Base-by-base conservation (phyloP, 78 protist species). In the Dictyostelium brefeldianum region DNA sequence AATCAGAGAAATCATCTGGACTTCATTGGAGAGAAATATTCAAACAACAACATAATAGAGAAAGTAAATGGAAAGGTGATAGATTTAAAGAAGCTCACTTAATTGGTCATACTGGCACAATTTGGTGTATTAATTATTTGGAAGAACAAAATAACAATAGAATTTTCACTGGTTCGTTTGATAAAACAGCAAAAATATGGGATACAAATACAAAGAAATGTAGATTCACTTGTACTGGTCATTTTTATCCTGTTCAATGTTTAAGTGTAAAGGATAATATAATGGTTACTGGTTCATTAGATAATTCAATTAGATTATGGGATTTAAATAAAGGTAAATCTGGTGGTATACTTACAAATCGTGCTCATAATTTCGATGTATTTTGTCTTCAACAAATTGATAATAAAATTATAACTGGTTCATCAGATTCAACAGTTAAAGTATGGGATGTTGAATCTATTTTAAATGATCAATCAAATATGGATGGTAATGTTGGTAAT, bases 311-410 rank as follows among this genome's bases (percentile, higher is more conserved):
- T 53, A 53, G 92, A 20, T 47, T 85, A 14, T 85, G 92, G 92
- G 69, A 85, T 62, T 51, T 71, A 14, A 64, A 59, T 14, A 36
- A 85, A 43, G 47, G 53, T 15, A 15, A 43, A 25, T 75, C 82
- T 27, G n/a, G 74, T 10, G 78, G 92, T 48, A 74, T 84, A 0
- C 50, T 85, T 0, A 56, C 92, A 5, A 74, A 43, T 36, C 54
- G 50, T 15, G 92, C 92, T 31, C 92, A 85, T 29, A 71, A 85
- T 47, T 85, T 85, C 67, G 92, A 85, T 75, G 92, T 85, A 22
- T 85, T 75, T 36, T 85, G 92, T 85, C 36, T 85, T 17, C 92
- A 85, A 62, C 31, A 41, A 20, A 27, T 48, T 14, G 83, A 62
- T 56, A 29, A 78, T 17, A 17, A 47, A 50, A 43, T 85, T 10